These are phyloP conservation scores for Lodderomyces beijingensis DNA, from an alignment of 1,139 yeast species.

Conservation along the genomic window DNA sequence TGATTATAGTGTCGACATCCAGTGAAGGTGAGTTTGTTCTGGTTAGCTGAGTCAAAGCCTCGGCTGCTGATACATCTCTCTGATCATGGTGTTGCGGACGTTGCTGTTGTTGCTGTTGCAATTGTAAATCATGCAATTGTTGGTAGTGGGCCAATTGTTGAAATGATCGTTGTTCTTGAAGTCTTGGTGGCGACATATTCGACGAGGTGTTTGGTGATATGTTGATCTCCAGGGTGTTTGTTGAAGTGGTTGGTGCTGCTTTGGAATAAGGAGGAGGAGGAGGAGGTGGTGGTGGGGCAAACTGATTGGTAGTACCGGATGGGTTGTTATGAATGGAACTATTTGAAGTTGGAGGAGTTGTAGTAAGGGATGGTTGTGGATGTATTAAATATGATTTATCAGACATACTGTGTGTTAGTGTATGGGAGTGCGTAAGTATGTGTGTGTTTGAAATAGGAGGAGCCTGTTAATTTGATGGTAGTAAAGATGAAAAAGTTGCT, in stretches of 20 bases:
- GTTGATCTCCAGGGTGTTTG: slow-evolving; percentile 1
- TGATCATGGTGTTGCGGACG: slow-evolving; percentile 11
- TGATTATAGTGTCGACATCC: slow-evolving; percentile 5
- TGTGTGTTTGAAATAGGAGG: no score
- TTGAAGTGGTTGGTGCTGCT: slow-evolving; percentile 6
- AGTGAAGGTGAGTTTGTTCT: slow-evolving; percentile 16
- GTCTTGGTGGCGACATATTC: not conserved
- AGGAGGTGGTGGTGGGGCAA: no score
- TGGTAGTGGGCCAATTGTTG: slow-evolving; percentile 1
- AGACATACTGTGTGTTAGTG: no score
- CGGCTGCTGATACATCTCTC: slow-evolving; percentile 37
- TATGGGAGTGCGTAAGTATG: no score
- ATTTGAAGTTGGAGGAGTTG: no score
- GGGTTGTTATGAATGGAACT: no score
- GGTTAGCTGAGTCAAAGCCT: slow-evolving; percentile 37
- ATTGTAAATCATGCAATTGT: no score
- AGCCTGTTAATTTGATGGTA: no score
- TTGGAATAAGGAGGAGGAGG: slow-evolving; percentile 9
- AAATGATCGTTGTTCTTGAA: not conserved
- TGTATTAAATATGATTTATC: no score
- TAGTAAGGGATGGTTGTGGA: no score
- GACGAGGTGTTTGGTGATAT: slow-evolving; percentile 1
- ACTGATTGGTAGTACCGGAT: no score
- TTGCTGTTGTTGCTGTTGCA: slow-evolving; percentile 5
- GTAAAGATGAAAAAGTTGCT: no score